Conservation (phyloP, 1,284 basidiomycete species). For the Ceratobasidium papillatum region DNA sequence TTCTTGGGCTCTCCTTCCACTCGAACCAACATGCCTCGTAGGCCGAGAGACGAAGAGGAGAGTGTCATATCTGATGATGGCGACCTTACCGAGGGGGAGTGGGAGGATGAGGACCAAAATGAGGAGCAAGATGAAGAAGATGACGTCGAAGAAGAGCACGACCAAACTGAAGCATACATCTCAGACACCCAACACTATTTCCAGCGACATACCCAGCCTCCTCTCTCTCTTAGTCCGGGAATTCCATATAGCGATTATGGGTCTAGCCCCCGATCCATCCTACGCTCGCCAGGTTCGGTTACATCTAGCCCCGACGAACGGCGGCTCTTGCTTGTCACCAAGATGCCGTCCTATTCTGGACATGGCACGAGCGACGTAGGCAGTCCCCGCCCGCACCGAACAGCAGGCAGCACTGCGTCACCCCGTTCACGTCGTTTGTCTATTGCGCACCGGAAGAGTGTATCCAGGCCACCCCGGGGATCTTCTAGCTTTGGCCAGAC, state of each 20-base stretch:
- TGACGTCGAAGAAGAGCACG: conserved; percentile 46
- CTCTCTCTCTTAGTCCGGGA: conserved; percentile 25
- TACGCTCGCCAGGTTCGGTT: conserved; percentile 17
- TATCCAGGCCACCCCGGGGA: conserved; percentile 52
- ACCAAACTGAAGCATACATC: conserved; percentile 42
- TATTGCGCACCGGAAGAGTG: conserved; percentile 38
- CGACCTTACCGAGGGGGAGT: conserved; percentile 41
- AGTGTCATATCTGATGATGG: conserved; percentile 33
- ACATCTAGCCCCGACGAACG: conserved; percentile 25
- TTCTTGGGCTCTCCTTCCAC: conserved; percentile 41
- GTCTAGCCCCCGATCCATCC: conserved; percentile 39
- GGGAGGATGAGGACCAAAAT: conserved; percentile 42
- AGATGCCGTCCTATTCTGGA: conserved; percentile 34
- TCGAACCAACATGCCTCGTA: background rate
- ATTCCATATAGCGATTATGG: conserved; percentile 28
- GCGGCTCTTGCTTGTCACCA: conserved; percentile 28
- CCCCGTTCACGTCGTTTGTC: conserved; percentile 19
- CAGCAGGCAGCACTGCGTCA: background rate
- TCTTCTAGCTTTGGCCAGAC: conserved; percentile 85
- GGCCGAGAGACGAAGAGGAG: conserved; percentile 37
- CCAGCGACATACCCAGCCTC: conserved; percentile 26
- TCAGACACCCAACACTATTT: conserved; percentile 45
- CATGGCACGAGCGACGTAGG: background rate
- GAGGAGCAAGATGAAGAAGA: conserved; percentile 46
- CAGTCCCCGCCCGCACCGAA: background rate